Evolutionary conservation across 805 yeast species (phyloP).

Genomic region (Metschnikowia orientalis): DNA sequence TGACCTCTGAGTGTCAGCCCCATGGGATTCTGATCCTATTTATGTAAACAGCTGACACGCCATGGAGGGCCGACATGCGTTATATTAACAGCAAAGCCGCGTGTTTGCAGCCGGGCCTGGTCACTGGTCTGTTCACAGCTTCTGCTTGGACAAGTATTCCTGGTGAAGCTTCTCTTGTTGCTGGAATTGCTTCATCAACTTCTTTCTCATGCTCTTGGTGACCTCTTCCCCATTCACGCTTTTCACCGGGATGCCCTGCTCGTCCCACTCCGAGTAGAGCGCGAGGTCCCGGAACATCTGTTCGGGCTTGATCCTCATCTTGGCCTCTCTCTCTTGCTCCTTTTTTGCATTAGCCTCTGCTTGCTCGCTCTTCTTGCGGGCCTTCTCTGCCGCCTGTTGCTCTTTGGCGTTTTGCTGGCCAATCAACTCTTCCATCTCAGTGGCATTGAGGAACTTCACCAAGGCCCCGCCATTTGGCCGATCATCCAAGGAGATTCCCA

Average conservation of each 20-base stretch:
- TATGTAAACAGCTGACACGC: too few relatives aligned
- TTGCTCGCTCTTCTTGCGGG: constrained; percentile 53
- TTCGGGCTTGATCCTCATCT: constrained; percentile 63
- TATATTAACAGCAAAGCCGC: too few relatives aligned
- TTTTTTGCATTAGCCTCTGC: constrained; percentile 51
- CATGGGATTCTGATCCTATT: too few relatives aligned
- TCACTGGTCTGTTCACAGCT: too few relatives aligned
- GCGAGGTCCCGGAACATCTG: constrained; percentile 65
- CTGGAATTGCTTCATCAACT: constrained; percentile 70
- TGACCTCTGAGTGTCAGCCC: too few relatives aligned
- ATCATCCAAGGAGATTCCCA: constrained; percentile 87
- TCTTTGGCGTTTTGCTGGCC: constrained; percentile 49
- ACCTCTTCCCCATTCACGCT: constrained; percentile 77
- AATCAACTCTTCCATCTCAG: constrained; percentile 64
- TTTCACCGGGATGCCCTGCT: constrained; percentile 73
- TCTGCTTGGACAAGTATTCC: constrained; percentile 44
- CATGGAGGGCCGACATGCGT: too few relatives aligned
- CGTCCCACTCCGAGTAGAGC: constrained; percentile 75
- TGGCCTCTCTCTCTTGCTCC: constrained; percentile 58
- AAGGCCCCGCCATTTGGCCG: constrained; percentile 78
- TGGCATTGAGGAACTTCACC: constrained; percentile 69
- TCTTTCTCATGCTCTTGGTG: constrained; percentile 81
- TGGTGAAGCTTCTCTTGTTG: constrained; percentile 79
- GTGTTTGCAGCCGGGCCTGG: too few relatives aligned
- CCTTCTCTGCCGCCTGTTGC: constrained; percentile 54